Conservation (phyloP, 208 protist species). For the Leishmania mexicana region DNA sequence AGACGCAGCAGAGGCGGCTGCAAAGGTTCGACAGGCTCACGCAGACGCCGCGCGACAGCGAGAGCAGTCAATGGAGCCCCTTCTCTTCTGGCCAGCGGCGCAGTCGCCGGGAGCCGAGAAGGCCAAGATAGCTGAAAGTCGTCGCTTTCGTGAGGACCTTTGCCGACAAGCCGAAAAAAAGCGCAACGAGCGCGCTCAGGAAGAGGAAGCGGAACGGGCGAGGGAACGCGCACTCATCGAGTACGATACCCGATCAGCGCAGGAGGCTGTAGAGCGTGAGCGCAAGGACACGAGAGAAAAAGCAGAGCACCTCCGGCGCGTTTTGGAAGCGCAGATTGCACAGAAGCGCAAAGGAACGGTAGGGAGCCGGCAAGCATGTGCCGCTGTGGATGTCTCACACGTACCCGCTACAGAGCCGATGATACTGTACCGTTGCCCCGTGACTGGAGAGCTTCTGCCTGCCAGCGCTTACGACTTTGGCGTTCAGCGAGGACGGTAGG, state of each 20-base stretch:
- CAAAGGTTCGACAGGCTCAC: constrained; percentile 13
- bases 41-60: not conserved
- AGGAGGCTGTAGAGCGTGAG: constrained; percentile 19
- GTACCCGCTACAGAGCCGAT: constrained; percentile 16
- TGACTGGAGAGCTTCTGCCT: constrained; percentile 54
- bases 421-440: constrained; percentile 67
- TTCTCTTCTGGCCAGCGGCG: constrained; percentile 26
- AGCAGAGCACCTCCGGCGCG: constrained; percentile 15
- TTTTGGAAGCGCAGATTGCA: constrained; percentile 28
- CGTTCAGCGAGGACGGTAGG: constrained; percentile 1
- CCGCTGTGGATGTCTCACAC: not conserved
- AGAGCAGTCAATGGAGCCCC: constrained; percentile 4
- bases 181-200: constrained; percentile 4
- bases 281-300: constrained; percentile 18
- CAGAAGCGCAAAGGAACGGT: constrained; percentile 9
- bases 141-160: constrained; percentile 31
- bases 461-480: constrained; percentile 64
- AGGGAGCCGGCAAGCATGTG: not conserved
- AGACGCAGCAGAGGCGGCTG: constrained; percentile 20
- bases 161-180: constrained; percentile 35
- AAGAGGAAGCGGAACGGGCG: constrained; percentile 22
- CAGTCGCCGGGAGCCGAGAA: constrained; percentile 5
- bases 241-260: constrained; percentile 20
- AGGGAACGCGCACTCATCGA: constrained; percentile 21
- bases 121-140: constrained; percentile 4